These are phyloP conservation scores for Saccharomyces mikatae DNA, from an alignment of 805 yeast species.

Conservation along the genomic window DNA sequence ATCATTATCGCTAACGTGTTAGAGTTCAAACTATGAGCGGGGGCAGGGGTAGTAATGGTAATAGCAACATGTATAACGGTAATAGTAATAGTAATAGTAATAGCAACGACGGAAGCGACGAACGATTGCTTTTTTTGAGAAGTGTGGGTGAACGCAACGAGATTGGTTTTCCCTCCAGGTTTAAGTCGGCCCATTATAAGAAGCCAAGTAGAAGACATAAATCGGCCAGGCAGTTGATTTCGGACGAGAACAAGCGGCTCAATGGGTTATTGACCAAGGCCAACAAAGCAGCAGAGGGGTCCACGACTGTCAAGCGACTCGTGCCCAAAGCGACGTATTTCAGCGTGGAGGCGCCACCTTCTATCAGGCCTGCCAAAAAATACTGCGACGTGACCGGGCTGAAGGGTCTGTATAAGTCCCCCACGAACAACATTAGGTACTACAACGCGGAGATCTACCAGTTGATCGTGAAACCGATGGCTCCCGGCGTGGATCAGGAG, in stretches of 20 bases:
- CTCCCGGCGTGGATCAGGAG: conserved; percentile 90
- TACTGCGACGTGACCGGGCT: conserved; percentile 94
- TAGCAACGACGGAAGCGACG: conserved; percentile 6
- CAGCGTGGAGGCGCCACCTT: conserved; percentile 78
- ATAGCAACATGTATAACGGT: background rate
- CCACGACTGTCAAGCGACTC: conserved; percentile 12
- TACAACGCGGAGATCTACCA: conserved; percentile 79
- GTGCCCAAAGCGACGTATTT: conserved; percentile 58
- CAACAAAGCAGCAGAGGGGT: conserved; percentile 2
- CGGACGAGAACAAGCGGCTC: conserved; percentile 71
- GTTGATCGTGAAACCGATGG: conserved; percentile 61
- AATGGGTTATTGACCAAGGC: conserved; percentile 19
- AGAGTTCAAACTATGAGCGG: background rate
- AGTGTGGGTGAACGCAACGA: conserved; percentile 17
- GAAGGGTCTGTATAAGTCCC: conserved; percentile 66
- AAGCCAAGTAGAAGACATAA: conserved; percentile 58
- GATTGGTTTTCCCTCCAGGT: conserved; percentile 34
- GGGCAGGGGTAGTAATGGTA: conserved; percentile 1
- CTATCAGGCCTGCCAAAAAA: conserved; percentile 67
- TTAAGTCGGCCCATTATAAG: conserved; percentile 50
- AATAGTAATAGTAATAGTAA: background rate
- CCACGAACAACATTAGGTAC: conserved; percentile 66
- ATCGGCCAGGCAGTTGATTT: conserved; percentile 59
- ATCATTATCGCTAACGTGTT: background rate
- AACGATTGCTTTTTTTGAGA: conserved; percentile 24